Percentiles rank a stretch among this genome's conserved stretches.
Conservation (phyloP, 139 green algal genomes). For the Auxenochlorella protothecoides region DNA sequence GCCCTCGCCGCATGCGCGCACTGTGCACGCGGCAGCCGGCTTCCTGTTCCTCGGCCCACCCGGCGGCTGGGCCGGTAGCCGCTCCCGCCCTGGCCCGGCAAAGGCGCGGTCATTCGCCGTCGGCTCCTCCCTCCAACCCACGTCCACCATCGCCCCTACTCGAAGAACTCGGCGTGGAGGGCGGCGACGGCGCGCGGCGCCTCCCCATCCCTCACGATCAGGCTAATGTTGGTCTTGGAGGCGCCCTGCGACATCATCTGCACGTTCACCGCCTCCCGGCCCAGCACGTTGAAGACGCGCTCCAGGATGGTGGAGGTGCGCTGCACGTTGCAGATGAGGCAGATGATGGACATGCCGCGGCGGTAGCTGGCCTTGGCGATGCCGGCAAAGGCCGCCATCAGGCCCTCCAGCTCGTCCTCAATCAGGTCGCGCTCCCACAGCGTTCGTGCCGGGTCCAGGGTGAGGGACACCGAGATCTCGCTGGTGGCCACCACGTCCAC, state of each 20-base stretch:
- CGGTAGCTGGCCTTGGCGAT: conserved; percentile 48
- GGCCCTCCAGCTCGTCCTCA: conserved; percentile 62
- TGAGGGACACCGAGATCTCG: conserved; percentile 92
- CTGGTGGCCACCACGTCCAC: conserved; percentile 94
- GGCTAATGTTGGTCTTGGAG: conserved; percentile 79
- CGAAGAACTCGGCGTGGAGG: conserved; percentile 74
- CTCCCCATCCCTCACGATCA: conserved; percentile 56
- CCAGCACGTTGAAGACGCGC: conserved; percentile 50
- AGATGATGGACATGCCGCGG: conserved; percentile 72
- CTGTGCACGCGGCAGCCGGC: too few relatives aligned
- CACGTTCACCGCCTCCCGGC: conserved; percentile 56
- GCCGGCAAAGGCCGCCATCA: conserved; percentile 55
- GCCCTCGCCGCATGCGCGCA: too few relatives aligned
- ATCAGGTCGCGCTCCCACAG: conserved; percentile 58
- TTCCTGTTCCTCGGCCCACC: too few relatives aligned
- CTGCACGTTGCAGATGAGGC: conserved; percentile 89
- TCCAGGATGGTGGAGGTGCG: conserved; percentile 72
- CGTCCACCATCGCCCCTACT: background rate
- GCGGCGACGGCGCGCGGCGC: conserved; percentile 38
- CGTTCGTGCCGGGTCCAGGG: conserved; percentile 70
- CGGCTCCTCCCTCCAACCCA: too few relatives aligned
- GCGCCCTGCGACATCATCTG: conserved; percentile 78
- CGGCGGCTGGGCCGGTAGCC: background rate
- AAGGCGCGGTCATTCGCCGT: too few relatives aligned
- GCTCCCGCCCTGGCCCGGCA: too few relatives aligned